Evolutionary conservation across 257 asterid species (phyloP).

Genomic region (Scutellaria minor): DNA sequence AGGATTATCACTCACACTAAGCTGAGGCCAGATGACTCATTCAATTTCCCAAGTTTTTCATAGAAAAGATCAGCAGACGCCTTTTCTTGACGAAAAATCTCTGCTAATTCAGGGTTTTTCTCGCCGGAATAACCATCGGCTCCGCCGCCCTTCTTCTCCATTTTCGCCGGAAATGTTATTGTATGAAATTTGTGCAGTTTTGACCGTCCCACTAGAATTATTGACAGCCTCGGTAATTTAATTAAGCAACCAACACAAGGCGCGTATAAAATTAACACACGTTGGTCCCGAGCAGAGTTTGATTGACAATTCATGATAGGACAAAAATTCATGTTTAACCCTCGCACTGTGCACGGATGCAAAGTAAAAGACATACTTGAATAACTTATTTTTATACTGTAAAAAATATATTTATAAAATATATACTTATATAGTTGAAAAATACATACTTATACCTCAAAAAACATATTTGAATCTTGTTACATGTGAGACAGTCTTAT

Average conservation of each 20-base stretch:
- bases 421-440: no score
- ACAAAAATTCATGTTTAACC: no score
- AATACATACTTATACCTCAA: no score
- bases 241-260: neutral
- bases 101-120: slow-evolving; percentile 19
- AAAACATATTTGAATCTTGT: no score
- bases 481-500: no score
- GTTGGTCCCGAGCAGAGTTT: no score
- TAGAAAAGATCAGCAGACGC: slow-evolving; percentile 52
- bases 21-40: slow-evolving; percentile 76
- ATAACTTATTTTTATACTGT: no score
- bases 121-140: slow-evolving; percentile 40
- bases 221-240: slow-evolving; percentile 13
- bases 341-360: no score
- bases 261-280: no score
- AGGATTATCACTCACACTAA: slow-evolving; percentile 46
- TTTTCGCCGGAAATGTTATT: slow-evolving; percentile 14
- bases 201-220: slow-evolving; percentile 35
- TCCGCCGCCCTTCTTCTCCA: slow-evolving; percentile 35
- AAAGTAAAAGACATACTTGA: no score
- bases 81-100: slow-evolving; percentile 13
- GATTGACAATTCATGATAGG: no score
- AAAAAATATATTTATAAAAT: no score
- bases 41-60: slow-evolving; percentile 55
- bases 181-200: slow-evolving; percentile 12